Conservation (phyloP, 345 rosid species). For the Toxicodendron radicans region DNA sequence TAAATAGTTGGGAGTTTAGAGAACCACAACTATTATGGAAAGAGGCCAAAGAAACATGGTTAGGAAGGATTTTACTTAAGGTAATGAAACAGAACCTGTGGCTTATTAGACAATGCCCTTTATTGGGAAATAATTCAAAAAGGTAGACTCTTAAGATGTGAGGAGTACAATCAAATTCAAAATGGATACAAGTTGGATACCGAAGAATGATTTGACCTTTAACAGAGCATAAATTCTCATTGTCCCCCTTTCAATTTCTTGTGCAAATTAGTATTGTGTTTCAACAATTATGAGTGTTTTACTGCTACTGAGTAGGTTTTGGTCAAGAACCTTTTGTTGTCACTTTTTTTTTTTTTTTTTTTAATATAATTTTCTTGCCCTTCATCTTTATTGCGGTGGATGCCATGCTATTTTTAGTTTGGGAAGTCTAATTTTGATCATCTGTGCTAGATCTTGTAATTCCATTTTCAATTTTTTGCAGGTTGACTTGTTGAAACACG, state of each 20-base stretch:
- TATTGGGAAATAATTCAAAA: conserved; percentile 10
- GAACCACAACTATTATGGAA: not conserved
- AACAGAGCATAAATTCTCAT: not conserved
- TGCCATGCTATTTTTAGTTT: not conserved
- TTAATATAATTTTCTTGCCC: not conserved
- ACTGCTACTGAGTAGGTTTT: not conserved
- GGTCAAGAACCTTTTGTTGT: not conserved
- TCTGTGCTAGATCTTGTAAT: not conserved
- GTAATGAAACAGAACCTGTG: not conserved
- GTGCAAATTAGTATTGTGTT: no score
- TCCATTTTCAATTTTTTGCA: conserved; percentile 24
- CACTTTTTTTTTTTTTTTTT: not conserved
- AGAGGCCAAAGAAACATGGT: not conserved
- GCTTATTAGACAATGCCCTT: not conserved
- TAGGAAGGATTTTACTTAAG: not conserved
- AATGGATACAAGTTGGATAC: not conserved
- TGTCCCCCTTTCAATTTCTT: no score
- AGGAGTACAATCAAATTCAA: not conserved
- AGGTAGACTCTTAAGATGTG: not conserved
- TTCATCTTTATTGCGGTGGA: not conserved
- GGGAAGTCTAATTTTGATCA: not conserved
- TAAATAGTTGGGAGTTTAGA: not conserved
- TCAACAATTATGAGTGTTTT: not conserved
- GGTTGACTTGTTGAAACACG: conserved; percentile 87
- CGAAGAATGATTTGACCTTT: not conserved